Base-by-base conservation (phyloP, 805 yeast genomes). In the Metschnikowia lochheadii region DNA sequence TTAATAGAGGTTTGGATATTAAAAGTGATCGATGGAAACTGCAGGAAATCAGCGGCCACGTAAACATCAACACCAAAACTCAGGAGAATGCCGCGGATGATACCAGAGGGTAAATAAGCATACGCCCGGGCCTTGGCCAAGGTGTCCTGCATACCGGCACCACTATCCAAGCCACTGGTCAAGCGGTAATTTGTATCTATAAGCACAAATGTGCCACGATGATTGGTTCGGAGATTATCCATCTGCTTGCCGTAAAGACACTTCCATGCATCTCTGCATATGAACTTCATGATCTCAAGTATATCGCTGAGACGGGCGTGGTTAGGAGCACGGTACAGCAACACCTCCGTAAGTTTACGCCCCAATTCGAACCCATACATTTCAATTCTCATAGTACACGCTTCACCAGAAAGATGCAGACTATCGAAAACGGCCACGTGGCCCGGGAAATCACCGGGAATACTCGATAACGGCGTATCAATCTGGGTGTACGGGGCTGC, bases 241-340 rank as follows among this genome's bases (percentile, higher is more conserved):
- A 94, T 88, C 64, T 87, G 97, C 67, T 90, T 92, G 36, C 83
- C 81, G 68, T 82, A 89, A 29, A 92, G 63, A 48, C 78, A 69
- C 58, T 80, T 83, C 98, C 98, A 94, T 29, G 91, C 85, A 58
- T 91, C 97, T 42, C 96, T 79, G 64, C 98, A 91, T 5, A 94
- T 80, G 64, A 89, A 90, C 68, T 92, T 92, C 89, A 94, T 88
- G 37, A 92, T 79, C 56, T 88, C 91, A 36, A 92, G 68, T 11
- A 87, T 76, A 53, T 87, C 91, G 18, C 72, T 75, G 62, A 84
- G 66, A 64, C 80, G 61, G 63, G 78, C 59, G 48, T 57, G 56
- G n/a, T 63, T 71, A 60, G 61, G 74, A 61, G 56, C 67, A 46
- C 66, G 67, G 54, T 73, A 73, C 56, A 81, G 65, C 49, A 77